Evolutionary conservation across 305 asterid species (phyloP), one percentile per base, ranked within the genome.

Genomic region (Euphrasia arctica): DNA sequence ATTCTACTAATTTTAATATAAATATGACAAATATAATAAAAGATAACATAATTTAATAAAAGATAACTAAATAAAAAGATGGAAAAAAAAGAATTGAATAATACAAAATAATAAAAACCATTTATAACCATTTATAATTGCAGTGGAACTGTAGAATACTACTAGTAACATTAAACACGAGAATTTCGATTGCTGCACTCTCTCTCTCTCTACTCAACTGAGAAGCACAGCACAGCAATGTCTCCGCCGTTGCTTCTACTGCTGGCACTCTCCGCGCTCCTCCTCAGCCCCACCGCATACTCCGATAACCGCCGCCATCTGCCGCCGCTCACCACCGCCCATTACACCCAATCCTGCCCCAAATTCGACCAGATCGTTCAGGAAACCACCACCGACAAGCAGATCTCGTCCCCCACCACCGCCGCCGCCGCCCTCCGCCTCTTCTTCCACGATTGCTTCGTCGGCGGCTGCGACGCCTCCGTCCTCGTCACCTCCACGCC

Each of bases 361-460:
- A 71, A 74, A 49, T 89, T 91, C 61, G 85, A 85, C 27, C 81
- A 80, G 74, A 89, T 91, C 78, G 86, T 89, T 74, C 74, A 85
- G 64, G 85, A 87, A 31, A 79, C 85, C 45, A 84, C 95, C 75
- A 85, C 82, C 57, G 78, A 81, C 85, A 91, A 91, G 65, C 98
- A 91, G 83, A 87, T 91, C 82, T 74, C 67, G 51, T 84, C 96
- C 63, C 98, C 98, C 47, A 91, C 98, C 74, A 91, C 97, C 61
- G 98, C 97, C 70, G 95, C 95, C 79, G 98, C 83, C 55, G 70
- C 95, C 1, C 95, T 91, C 78, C 98, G 98, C 69, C 81, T 91
- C 71, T 87, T 89, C 88, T 87, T 91, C 83, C 98, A 91, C 76
- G 98, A 91, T 78, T 85, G 90, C 81, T 79, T 89, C 84, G 78